phyloP scores from a whole-genome alignment of 192 early-diverging fungal species.

The Podila minutissima region DNA sequence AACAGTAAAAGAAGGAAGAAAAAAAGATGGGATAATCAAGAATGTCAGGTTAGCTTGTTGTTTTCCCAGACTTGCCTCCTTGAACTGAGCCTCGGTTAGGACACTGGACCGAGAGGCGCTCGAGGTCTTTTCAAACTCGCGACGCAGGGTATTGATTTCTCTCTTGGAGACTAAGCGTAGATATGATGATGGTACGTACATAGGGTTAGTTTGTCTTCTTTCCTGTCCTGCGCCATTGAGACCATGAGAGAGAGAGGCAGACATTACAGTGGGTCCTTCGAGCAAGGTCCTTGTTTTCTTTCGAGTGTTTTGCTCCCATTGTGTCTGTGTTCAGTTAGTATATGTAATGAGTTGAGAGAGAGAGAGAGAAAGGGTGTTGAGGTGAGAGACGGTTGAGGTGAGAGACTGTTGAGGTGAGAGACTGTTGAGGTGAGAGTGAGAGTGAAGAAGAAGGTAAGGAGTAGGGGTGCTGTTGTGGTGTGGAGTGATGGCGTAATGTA shows the following conservation, averaged over 20 bases:
- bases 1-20: conserved; percentile 8
- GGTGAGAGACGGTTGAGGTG: too few species aligned
- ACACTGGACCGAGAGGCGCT: conserved; percentile 53
- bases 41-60: not conserved
- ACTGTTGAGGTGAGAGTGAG: not conserved
- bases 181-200: not conserved
- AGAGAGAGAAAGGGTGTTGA: not conserved
- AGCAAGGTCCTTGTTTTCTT: conserved; percentile 60
- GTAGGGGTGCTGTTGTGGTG: too few species aligned
- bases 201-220: not conserved
- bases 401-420: not conserved
- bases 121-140: conserved; percentile 56
- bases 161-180: conserved; percentile 52
- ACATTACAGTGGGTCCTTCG: conserved; percentile 60
- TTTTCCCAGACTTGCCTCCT: conserved; percentile 57
- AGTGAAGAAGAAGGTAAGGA: too few species aligned
- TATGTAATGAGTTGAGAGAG: not conserved
- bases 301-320: conserved; percentile 64
- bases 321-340: not conserved
- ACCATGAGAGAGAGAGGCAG: not conserved
- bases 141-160: conserved; percentile 59
- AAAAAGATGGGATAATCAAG: conserved; percentile 15
- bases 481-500: not conserved
- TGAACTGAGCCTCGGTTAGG: conserved; percentile 77
- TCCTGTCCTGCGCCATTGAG: not conserved